Conservation (phyloP, 139 green algal genomes). For the Chlorella sorokiniana region DNA sequence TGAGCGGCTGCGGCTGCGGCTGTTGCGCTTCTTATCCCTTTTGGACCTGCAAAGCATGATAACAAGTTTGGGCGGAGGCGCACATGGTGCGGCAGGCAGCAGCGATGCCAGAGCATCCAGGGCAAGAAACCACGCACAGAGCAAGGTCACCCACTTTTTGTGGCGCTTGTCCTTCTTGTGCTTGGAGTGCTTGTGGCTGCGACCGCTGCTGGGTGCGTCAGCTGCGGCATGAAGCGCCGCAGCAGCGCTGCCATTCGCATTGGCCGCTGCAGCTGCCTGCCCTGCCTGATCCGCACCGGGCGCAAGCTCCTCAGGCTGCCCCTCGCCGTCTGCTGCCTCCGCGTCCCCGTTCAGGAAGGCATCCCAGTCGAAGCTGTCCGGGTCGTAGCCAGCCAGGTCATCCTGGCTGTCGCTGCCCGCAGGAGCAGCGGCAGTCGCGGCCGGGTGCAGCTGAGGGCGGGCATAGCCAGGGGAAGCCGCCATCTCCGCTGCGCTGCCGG, state of each 20-base stretch:
- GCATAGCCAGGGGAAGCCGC: too few species aligned
- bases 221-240: background rate
- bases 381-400: slow-evolving; percentile 10
- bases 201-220: background rate
- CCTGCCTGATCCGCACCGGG: background rate
- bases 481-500: background rate
- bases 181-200: slow-evolving; percentile 3
- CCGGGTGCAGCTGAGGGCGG: too few species aligned
- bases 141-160: background rate
- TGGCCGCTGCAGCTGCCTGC: background rate
- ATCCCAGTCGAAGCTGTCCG: slow-evolving; percentile 10
- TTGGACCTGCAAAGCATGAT: slow-evolving; percentile 10
- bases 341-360: background rate
- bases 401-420: background rate
- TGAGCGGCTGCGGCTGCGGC: background rate
- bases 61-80: background rate
- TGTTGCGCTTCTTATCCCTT: slow-evolving; percentile 9
- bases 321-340: background rate
- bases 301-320: background rate
- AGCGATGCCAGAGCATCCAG: background rate
- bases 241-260: background rate
- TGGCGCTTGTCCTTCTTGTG: background rate
- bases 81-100: background rate
- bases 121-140: too few species aligned
- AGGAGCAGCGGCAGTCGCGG: background rate